Evolutionary conservation across 768 basidiomycete genomes (phyloP), one percentile per base, ranked within the genome.

Genomic region (Lepiota venenata): DNA sequence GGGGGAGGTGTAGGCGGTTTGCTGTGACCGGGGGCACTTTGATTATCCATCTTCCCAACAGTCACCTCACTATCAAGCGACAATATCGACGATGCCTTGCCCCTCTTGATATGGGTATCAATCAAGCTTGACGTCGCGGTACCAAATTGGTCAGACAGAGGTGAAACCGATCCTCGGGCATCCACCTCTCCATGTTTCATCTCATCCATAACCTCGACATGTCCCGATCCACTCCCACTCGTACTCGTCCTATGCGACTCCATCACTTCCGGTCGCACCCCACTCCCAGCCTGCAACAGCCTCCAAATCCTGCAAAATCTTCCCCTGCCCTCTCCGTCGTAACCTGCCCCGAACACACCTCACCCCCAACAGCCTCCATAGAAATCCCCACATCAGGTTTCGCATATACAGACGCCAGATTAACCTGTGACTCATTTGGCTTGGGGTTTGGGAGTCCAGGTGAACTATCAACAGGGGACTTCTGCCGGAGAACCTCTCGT

Each of bases 401-500:
- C 0, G 83, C 74, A 71, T 79, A 78, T 1, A 77, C 80, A 3
- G 74, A 73, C 3, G 74, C 73, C 7, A 74, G 75, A 5, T 61
- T 60, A 7, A 58, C 60, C 8, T 47, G 36, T 6, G 55, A 55
- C 5, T 55, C 54, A 2, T 32, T 25, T 2, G 20, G 38, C 58
- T 63, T 3, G 53, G 47, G 35, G 22, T 50, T 60, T 21, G 58
- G 21, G n/a, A 21, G 22, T 52, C 35, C n/a, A 20, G 38, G 29
- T 63, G 61, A 8, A 15, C 10, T 4, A 18, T 79, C 78, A 10
- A 63, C 61, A 7, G 77, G 73, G 6, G 59, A 65, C 58, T 80
- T 81, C 52, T 82, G 78, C 11, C 84, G 74, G 4, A 88, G 67
- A 8, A 86, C 85, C 29, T 85, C 84, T 1, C 83, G 72, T 11